phyloP scores from a whole-genome alignment of 495 filamentous ascomycete genomes.

The Penicillium manginii region DNA sequence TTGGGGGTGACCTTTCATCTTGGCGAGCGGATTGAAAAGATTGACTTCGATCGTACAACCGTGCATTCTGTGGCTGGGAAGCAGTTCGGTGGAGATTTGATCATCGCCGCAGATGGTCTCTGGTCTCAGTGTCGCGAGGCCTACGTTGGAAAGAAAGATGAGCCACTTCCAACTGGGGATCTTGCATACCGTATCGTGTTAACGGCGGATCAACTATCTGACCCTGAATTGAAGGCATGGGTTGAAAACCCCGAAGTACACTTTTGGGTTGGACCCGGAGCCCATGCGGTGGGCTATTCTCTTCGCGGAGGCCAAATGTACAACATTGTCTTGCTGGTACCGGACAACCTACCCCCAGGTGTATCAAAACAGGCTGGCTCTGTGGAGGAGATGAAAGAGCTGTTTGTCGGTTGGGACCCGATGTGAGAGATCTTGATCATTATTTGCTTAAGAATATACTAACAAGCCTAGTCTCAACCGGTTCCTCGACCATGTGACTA shows the following conservation, averaged over 20 bases:
- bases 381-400: conserved; percentile 66
- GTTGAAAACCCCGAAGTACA: conserved; percentile 61
- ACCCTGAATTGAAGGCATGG: conserved; percentile 53
- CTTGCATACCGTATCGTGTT: conserved; percentile 73
- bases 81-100: conserved; percentile 50
- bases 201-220: conserved; percentile 42
- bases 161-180: conserved; percentile 64
- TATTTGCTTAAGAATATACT: neutral
- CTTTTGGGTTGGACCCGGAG: conserved; percentile 71
- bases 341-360: conserved; percentile 66
- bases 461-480: conserved; percentile 31
- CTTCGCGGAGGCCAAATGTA: conserved; percentile 62
- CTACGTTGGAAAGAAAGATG: conserved; percentile 46
- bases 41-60: conserved; percentile 40
- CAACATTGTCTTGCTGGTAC: conserved; percentile 71
- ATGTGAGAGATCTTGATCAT: conserved; percentile 30
- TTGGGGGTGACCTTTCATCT: conserved; percentile 57
- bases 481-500: conserved; percentile 40
- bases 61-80: conserved; percentile 32
- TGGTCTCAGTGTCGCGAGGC: conserved; percentile 54
- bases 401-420: conserved; percentile 65
- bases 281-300: conserved; percentile 69
- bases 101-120: conserved; percentile 64
- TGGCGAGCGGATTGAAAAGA: conserved; percentile 44
- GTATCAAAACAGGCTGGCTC: conserved; percentile 57